These are phyloP conservation scores for Penicillium sp. DNA, from an alignment of 2,329 filamentous ascomycete species.

Conservation along the genomic window DNA sequence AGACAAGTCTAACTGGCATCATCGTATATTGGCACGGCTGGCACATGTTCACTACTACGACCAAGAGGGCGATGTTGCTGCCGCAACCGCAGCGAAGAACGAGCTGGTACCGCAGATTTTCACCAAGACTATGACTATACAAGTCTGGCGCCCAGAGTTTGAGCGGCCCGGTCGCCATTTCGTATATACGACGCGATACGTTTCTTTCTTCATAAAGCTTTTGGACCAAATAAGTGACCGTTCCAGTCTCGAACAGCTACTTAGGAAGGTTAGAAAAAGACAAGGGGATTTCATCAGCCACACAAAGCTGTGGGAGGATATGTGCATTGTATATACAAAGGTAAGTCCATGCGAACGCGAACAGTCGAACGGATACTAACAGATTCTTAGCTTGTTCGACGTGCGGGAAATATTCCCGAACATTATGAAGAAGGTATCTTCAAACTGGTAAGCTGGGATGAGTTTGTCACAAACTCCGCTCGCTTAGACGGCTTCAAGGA, in stretches of 20 bases:
- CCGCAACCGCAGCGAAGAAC: slow-evolving; percentile 63
- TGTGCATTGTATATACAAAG: slow-evolving; percentile 56
- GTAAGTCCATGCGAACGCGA: slow-evolving; percentile 19
- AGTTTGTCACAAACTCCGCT: slow-evolving; percentile 58
- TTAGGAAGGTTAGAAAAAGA: slow-evolving; percentile 76
- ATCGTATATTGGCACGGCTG: slow-evolving; percentile 79
- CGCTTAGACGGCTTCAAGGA: slow-evolving; percentile 59
- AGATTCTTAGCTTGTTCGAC: slow-evolving; percentile 50
- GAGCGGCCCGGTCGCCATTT: slow-evolving; percentile 83
- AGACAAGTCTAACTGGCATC: slow-evolving; percentile 94
- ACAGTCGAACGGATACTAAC: slow-evolving; percentile 22
- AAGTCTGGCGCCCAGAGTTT: slow-evolving; percentile 90
- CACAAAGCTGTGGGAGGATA: slow-evolving; percentile 58
- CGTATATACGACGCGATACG: slow-evolving; percentile 84
- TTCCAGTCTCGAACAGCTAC: slow-evolving; percentile 68
- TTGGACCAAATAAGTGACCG: slow-evolving; percentile 73
- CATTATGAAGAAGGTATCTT: slow-evolving; percentile 64
- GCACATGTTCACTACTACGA: slow-evolving; percentile 61
- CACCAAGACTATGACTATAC: slow-evolving; percentile 90
- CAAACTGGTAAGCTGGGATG: slow-evolving; percentile 60
- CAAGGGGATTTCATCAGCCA: slow-evolving; percentile 69
- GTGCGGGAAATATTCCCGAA: slow-evolving; percentile 53
- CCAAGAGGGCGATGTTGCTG: slow-evolving; percentile 43
- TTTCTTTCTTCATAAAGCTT: slow-evolving; percentile 73
- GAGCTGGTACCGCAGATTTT: slow-evolving; percentile 82